A percentile compares a stretch with the other conserved stretches of the same genome.
Conservation (phyloP, 2,329 filamentous ascomycete species). For the Myriosclerotinia curreyana region DNA sequence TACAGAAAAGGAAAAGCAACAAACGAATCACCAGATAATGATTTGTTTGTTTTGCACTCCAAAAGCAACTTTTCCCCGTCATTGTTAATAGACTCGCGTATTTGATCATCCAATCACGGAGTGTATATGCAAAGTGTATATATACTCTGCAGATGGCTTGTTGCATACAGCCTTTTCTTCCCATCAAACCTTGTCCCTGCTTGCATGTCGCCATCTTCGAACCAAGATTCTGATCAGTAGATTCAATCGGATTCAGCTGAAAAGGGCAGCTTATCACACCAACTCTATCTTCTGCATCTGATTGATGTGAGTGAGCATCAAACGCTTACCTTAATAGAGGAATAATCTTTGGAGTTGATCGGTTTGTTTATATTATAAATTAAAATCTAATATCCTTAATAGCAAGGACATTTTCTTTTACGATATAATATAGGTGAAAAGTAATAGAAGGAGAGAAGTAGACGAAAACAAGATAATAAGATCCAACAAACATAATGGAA, state of each 20-base stretch:
- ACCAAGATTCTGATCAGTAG: conserved; percentile 15
- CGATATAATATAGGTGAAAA: conserved; percentile 15
- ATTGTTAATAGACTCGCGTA: conserved; percentile 7
- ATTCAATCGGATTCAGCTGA: no score
- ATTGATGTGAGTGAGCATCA: neutral
- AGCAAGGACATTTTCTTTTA: conserved; percentile 25
- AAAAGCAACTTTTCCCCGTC: conserved; percentile 3
- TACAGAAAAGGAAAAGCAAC: neutral
- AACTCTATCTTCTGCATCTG: no score
- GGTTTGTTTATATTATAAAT: neutral
- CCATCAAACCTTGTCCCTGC: conserved; percentile 7
- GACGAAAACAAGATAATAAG: no score
- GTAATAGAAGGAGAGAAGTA: conserved; percentile 11
- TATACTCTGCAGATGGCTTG: neutral
- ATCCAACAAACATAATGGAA: no score
- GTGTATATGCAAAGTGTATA: neutral
- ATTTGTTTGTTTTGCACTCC: neutral
- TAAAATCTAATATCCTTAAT: conserved; percentile 19
- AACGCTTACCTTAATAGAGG: neutral
- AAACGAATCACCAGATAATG: neutral
- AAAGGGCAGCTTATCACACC: no score
- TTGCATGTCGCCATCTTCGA: conserved; percentile 14
- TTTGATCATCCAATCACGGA: neutral
- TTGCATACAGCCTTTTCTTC: neutral
- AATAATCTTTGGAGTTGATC: neutral